These are phyloP conservation scores for Pichiaceae sp. DNA, from an alignment of 1,139 yeast genomes.

Conservation along the genomic window DNA sequence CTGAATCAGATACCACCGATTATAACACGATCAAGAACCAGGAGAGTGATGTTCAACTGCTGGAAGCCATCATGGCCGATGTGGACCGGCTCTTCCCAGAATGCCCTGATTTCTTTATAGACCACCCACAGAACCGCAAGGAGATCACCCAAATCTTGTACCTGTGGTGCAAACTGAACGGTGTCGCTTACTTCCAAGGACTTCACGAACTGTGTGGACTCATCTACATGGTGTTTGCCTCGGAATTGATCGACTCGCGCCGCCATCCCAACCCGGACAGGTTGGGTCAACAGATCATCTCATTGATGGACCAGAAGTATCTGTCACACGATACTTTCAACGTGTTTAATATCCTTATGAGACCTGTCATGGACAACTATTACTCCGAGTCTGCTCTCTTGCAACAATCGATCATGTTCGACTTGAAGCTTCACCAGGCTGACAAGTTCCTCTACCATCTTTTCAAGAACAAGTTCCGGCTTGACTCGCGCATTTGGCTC, in stretches of 20 bases:
- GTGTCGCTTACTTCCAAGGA: conserved; percentile 60
- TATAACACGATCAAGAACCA: neutral
- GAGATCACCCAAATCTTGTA: conserved; percentile 45
- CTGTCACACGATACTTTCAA: conserved; percentile 40
- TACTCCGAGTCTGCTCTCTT: conserved; percentile 23
- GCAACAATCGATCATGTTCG: conserved; percentile 33
- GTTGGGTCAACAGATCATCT: conserved; percentile 17
- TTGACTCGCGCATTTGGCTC: conserved; percentile 61
- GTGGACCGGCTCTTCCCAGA: conserved; percentile 52
- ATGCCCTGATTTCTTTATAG: conserved; percentile 43
- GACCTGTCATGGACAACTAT: conserved; percentile 32
- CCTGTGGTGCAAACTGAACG: conserved; percentile 44
- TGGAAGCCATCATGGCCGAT: conserved; percentile 52
- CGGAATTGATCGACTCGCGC: conserved; percentile 23
- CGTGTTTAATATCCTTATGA: conserved; percentile 36
- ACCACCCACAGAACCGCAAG: conserved; percentile 26
- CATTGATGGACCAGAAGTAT: conserved; percentile 32
- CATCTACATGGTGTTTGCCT: conserved; percentile 31
- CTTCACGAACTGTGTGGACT: conserved; percentile 61
- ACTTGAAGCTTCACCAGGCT: conserved; percentile 34
- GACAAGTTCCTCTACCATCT: conserved; percentile 21
- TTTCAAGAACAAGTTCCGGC: conserved; percentile 24
- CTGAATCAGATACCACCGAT: neutral
- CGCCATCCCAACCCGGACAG: conserved; percentile 16
- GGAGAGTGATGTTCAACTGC: conserved; percentile 22